phyloP scores from a whole-genome alignment of 2,329 filamentous ascomycete genomes.

The Pleomassaria siparia region DNA sequence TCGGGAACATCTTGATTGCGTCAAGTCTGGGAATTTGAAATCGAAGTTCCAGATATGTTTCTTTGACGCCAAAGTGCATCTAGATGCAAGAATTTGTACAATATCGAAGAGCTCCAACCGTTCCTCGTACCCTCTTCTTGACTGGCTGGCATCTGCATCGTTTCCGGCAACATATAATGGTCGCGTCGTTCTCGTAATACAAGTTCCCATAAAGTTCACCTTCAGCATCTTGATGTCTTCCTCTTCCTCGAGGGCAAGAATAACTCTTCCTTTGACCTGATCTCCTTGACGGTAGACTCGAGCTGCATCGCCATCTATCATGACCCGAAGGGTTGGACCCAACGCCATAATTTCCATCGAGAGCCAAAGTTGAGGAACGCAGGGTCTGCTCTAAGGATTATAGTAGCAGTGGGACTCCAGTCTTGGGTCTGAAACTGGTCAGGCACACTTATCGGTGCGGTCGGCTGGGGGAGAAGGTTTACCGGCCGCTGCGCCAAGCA shows the following conservation, averaged over 20 bases:
- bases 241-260: conserved; percentile 30
- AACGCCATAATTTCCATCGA: conserved; percentile 25
- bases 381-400: conserved; percentile 31
- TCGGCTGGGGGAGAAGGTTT: conserved; percentile 33
- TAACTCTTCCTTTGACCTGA: conserved; percentile 36
- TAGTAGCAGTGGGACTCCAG: not conserved
- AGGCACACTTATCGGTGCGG: conserved; percentile 32
- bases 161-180: conserved; percentile 23
- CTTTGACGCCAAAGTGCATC: conserved; percentile 20
- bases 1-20: conserved; percentile 28
- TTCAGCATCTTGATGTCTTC: conserved; percentile 30
- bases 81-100: conserved; percentile 25
- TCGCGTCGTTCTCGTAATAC: conserved; percentile 35
- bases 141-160: conserved; percentile 12
- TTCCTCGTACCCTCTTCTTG: conserved; percentile 30
- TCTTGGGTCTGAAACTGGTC: not conserved
- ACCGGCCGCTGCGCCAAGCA: conserved; percentile 33
- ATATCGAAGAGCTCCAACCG: conserved; percentile 31
- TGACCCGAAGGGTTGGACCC: conserved; percentile 28
- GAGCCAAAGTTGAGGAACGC: conserved; percentile 21
- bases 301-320: conserved; percentile 34
- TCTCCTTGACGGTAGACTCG: conserved; percentile 35
- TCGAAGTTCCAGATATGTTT: conserved; percentile 39
- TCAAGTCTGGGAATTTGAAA: conserved; percentile 38
- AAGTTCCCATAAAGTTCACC: conserved; percentile 33